phyloP scores from a whole-genome alignment of 306 rosid species.

The Vachellia collinsii region DNA sequence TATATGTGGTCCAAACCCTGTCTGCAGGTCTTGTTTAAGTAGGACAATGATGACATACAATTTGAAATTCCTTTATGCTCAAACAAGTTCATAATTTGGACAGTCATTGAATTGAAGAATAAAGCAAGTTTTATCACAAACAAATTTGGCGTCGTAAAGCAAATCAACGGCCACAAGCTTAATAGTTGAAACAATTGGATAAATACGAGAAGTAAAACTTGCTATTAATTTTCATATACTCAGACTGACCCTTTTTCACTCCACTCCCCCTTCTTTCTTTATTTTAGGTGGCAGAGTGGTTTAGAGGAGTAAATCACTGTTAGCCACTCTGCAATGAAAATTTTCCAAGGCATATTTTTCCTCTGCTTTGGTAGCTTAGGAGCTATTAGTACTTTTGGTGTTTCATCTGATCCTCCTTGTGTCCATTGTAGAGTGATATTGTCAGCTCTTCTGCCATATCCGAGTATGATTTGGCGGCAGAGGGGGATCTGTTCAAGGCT shows the following conservation, averaged over 20 bases:
- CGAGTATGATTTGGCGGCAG: constrained; percentile 87
- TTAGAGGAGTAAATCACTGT: constrained; percentile 13
- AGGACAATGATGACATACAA: constrained; percentile 30
- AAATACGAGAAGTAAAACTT: neutral
- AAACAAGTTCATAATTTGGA: constrained; percentile 28
- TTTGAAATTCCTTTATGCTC: constrained; percentile 36
- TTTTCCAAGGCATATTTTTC: constrained; percentile 19
- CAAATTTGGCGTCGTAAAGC: constrained; percentile 31
- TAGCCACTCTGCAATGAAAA: neutral
- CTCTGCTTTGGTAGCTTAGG: constrained; percentile 22
- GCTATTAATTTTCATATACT: constrained; percentile 3
- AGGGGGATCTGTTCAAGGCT: constrained; percentile 95
- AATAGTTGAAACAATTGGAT: constrained; percentile 4
- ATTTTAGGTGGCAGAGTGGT: neutral
- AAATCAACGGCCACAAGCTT: constrained; percentile 21
- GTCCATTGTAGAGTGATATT: constrained; percentile 62
- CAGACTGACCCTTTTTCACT: neutral
- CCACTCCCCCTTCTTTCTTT: no score
- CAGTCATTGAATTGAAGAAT: constrained; percentile 37
- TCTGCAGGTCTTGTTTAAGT: constrained; percentile 22
- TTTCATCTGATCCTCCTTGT: neutral
- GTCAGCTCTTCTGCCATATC: constrained; percentile 61
- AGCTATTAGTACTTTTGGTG: neutral
- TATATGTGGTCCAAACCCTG: constrained; percentile 25
- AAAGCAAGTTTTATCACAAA: constrained; percentile 27